Evolutionary conservation across 2,329 filamentous ascomycete genomes (phyloP).

Genomic region (Arthroderma uncinatum): DNA sequence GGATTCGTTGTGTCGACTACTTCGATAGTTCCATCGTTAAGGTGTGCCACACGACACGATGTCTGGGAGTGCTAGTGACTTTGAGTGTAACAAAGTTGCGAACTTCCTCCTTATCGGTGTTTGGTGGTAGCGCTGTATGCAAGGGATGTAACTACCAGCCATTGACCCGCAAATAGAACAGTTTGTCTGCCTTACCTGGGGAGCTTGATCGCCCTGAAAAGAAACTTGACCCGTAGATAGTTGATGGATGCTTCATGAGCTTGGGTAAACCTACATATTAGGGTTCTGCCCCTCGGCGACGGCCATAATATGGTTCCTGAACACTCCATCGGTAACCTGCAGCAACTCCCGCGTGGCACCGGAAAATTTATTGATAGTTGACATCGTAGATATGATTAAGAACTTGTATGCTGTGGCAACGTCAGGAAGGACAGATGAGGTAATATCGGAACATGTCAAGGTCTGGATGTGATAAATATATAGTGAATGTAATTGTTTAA

Average conservation of each 20-base stretch:
- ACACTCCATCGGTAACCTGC: neutral
- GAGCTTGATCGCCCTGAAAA: neutral
- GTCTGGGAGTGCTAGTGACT: neutral
- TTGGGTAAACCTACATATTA: neutral
- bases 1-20: too few species aligned
- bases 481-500: too few species aligned
- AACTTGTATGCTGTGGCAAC: too few species aligned
- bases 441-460: too few species aligned
- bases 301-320: neutral
- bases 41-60: neutral
- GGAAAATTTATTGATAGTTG: too few species aligned
- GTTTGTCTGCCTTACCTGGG: neutral
- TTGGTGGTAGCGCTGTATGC: neutral
- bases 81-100: slow-evolving; percentile 3
- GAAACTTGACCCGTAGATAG: neutral
- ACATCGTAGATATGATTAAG: neutral
- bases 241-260: neutral
- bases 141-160: too few species aligned
- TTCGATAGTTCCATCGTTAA: slow-evolving; percentile 7
- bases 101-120: slow-evolving; percentile 1
- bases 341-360: neutral
- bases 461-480: too few species aligned
- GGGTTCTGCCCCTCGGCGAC: neutral
- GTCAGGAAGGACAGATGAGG: too few species aligned
- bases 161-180: too few species aligned